A percentile compares a stretch with the other conserved stretches of the same genome.
Evolutionary conservation across 1,284 basidiomycete species (phyloP).

Genomic region (Takashimella koratensis): DNA sequence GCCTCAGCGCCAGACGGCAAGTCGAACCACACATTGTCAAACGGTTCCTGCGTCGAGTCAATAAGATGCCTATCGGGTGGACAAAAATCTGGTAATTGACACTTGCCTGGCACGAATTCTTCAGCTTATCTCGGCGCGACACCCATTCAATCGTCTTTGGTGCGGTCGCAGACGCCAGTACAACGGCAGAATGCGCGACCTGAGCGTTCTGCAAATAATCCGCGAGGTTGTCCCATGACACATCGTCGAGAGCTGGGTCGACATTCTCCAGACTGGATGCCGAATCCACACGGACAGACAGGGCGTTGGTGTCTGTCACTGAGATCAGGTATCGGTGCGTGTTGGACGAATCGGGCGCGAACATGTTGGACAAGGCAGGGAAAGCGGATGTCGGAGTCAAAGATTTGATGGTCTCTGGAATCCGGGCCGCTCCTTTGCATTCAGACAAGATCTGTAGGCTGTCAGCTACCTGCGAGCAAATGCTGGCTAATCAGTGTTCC

Average conservation of each 20-base stretch:
- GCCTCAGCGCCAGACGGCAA: background rate
- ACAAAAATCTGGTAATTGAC: no score
- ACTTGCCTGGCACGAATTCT: background rate
- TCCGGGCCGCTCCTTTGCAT: background rate
- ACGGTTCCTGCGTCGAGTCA: background rate
- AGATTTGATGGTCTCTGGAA: background rate
- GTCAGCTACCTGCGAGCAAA: no score
- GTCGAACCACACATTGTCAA: background rate
- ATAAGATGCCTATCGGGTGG: no score
- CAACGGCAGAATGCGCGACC: background rate
- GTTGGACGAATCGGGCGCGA: background rate
- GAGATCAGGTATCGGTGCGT: background rate
- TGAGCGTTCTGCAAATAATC: background rate
- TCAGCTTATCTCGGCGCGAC: background rate
- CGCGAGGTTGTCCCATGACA: background rate
- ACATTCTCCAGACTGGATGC: background rate
- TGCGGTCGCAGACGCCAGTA: background rate
- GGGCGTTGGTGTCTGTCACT: background rate
- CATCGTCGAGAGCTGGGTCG: background rate
- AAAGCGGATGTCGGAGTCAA: background rate
- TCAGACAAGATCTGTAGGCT: background rate
- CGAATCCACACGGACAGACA: background rate
- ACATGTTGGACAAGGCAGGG: background rate
- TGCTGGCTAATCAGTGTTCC: no score
- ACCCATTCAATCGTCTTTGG: background rate